Conservation (phyloP, 768 basidiomycete species). For the Chiua virens region DNA sequence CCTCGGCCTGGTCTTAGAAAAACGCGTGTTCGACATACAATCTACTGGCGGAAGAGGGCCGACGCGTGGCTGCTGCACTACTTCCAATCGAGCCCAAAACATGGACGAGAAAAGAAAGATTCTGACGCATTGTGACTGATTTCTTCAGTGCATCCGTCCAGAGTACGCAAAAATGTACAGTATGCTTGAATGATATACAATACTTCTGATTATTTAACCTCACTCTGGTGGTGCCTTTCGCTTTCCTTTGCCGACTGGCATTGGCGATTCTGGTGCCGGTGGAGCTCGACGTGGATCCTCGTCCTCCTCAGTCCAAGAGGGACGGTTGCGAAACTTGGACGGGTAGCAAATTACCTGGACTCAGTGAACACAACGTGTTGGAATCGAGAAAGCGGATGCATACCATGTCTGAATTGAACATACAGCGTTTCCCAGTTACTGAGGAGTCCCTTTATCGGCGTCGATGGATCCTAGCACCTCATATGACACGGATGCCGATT, state of each 20-base stretch:
- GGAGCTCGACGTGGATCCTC: conserved; percentile 36
- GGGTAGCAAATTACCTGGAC: conserved; percentile 56
- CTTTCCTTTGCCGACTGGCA: conserved; percentile 52
- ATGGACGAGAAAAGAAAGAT: conserved; percentile 44
- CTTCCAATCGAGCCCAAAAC: conserved; percentile 57
- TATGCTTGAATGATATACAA: conserved; percentile 13
- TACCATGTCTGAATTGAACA: conserved; percentile 69
- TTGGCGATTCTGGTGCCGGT: conserved; percentile 28
- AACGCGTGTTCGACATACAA: conserved; percentile 98
- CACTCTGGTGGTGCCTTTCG: conserved; percentile 50
- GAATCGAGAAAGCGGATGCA: background rate
- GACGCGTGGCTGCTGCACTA: conserved; percentile 89
- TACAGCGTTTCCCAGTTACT: conserved; percentile 68
- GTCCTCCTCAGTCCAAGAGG: conserved; percentile 62
- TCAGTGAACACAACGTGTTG: background rate
- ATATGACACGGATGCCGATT: conserved; percentile 37
- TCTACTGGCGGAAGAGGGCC: conserved; percentile 87
- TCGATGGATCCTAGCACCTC: conserved; percentile 46
- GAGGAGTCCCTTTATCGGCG: conserved; percentile 50
- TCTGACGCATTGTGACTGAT: background rate
- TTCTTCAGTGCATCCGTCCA: no score
- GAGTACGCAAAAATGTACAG: conserved; percentile 12
- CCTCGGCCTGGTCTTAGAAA: conserved; percentile 43
- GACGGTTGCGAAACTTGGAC: conserved; percentile 59
- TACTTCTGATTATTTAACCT: background rate